Evolutionary conservation across 192 early-diverging fungal species (phyloP).

Genomic region (Rhizophagus sp.): DNA sequence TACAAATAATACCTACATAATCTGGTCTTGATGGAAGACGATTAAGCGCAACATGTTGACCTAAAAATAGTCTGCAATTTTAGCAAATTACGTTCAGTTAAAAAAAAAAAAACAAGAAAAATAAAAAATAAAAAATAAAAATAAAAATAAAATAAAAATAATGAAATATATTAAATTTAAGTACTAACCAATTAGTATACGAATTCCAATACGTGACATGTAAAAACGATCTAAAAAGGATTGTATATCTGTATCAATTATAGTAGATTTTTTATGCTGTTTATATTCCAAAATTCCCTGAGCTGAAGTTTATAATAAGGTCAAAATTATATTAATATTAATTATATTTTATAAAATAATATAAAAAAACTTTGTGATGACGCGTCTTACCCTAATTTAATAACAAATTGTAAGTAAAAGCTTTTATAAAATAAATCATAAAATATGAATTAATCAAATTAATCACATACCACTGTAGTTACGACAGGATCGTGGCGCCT

Average conservation of each 20-base stretch:
- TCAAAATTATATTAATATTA: not conserved
- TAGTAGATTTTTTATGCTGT: conserved; percentile 45
- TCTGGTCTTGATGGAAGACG: conserved; percentile 61
- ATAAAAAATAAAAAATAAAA: not conserved
- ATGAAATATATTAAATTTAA: not conserved
- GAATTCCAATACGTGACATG: conserved; percentile 97
- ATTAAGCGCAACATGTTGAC: conserved; percentile 77
- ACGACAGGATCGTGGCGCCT: conserved; percentile 91
- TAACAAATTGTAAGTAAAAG: not conserved
- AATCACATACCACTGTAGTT: conserved; percentile 69
- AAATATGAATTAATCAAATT: not conserved
- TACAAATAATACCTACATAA: conserved; percentile 96
- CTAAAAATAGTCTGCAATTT: conserved; percentile 34
- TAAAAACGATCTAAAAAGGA: conserved; percentile 94
- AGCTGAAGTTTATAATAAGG: conserved; percentile 48
- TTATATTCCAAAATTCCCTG: conserved; percentile 95
- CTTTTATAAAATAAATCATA: not conserved
- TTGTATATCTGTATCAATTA: conserved; percentile 77
- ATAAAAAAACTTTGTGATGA: not conserved
- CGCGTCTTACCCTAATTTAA: not conserved
- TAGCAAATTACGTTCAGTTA: conserved; percentile 10
- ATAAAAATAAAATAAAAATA: too few species aligned
- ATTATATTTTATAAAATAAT: not conserved
- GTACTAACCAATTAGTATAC: conserved; percentile 88
- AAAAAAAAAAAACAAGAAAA: not conserved